A percentile compares a stretch with the other conserved stretches of the same genome.
phyloP scores from a whole-genome alignment of 2,329 filamentous ascomycete genomes.

The Hysterium pulicare region DNA sequence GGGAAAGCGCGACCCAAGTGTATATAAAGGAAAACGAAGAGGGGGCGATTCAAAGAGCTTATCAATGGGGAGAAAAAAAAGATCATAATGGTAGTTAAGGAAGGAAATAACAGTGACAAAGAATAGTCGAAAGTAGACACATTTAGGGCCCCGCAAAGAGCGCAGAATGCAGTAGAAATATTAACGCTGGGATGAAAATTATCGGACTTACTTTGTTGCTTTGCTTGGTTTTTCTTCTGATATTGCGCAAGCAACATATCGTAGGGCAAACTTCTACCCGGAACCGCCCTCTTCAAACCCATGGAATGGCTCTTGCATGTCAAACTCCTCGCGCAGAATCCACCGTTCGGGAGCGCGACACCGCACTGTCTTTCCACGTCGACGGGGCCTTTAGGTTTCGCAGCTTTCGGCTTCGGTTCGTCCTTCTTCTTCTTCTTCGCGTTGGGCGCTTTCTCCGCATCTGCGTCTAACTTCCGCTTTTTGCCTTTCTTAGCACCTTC shows the following conservation, averaged over 20 bases:
- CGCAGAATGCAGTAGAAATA: no score
- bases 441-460: conserved; percentile 78
- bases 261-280: conserved; percentile 82
- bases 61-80: not conserved
- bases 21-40: no score
- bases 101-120: not conserved
- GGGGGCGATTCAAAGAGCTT: no score
- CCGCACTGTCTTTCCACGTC: conserved; percentile 94
- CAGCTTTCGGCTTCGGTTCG: conserved; percentile 75
- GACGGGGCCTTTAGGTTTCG: conserved; percentile 87
- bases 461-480: conserved; percentile 48
- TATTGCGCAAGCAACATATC: conserved; percentile 73
- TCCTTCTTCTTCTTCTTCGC: conserved; percentile 90
- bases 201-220: conserved; percentile 81
- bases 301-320: conserved; percentile 96
- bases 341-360: conserved; percentile 79
- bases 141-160: no score
- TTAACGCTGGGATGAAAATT: no score
- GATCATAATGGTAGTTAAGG: not conserved
- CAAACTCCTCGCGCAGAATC: conserved; percentile 80
- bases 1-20: no score
- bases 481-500: conserved; percentile 43
- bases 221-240: conserved; percentile 96
- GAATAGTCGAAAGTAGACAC: not conserved
- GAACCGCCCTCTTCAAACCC: conserved; percentile 86